phyloP scores from a whole-genome alignment of 345 rosid species.

The Eucalyptus rudis region DNA sequence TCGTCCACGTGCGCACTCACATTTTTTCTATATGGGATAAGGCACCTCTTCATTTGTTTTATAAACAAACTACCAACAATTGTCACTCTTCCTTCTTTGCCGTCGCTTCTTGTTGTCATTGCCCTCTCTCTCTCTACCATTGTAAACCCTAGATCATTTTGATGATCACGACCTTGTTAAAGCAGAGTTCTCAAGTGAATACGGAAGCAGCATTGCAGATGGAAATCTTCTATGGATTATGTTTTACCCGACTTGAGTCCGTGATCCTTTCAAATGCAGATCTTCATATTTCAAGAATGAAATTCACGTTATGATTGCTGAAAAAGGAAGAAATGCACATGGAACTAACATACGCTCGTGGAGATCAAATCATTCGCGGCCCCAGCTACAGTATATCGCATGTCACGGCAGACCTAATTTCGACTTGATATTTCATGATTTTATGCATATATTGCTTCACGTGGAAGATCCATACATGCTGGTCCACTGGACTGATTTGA shows the following conservation, averaged over 20 bases:
- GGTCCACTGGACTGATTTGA: background rate
- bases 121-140: background rate
- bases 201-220: background rate
- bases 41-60: too few species aligned
- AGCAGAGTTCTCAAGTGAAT: background rate
- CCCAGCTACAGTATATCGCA: background rate
- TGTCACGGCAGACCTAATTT: background rate
- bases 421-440: background rate
- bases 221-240: background rate
- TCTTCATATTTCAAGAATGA: background rate
- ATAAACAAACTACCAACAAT: too few species aligned
- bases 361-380: background rate
- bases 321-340: background rate
- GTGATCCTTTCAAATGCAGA: background rate
- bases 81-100: background rate
- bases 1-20: rapidly evolving
- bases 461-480: background rate
- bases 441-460: background rate
- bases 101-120: background rate
- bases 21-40: rapidly evolving
- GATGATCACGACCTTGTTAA: background rate
- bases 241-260: background rate
- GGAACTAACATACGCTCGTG: background rate
- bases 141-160: background rate
- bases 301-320: background rate